Conservation (phyloP, 1,284 basidiomycete species). For the Afroboletus lepidellus region DNA sequence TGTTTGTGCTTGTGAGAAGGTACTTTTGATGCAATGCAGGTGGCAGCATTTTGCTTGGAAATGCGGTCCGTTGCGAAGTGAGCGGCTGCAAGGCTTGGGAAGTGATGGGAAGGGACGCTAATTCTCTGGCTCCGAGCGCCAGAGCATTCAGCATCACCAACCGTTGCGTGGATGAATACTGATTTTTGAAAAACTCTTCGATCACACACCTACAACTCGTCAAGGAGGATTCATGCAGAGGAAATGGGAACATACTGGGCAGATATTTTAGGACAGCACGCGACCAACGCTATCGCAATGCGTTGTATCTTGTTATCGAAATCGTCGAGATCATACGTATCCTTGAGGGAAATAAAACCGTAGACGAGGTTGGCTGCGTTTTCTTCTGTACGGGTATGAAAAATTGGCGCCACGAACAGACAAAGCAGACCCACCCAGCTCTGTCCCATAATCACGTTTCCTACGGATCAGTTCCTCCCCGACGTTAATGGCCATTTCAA, state of each 20-base stretch:
- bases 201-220: slow-evolving; percentile 62
- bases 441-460: slow-evolving; percentile 80
- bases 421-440: slow-evolving; percentile 63
- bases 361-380: slow-evolving; percentile 83
- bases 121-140: slow-evolving; percentile 81
- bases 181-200: slow-evolving; percentile 90
- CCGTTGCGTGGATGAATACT: slow-evolving; percentile 86
- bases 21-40: slow-evolving; percentile 68
- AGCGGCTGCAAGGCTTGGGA: slow-evolving; percentile 36
- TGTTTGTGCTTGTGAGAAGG: slow-evolving; percentile 40
- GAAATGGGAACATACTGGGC: slow-evolving; percentile 64
- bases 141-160: slow-evolving; percentile 84
- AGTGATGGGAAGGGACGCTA: slow-evolving; percentile 68
- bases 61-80: slow-evolving; percentile 45
- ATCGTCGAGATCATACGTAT: slow-evolving; percentile 79
- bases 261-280: slow-evolving; percentile 72
- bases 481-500: slow-evolving; percentile 74
- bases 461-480: slow-evolving; percentile 82
- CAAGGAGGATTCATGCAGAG: background rate
- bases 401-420: background rate
- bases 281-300: slow-evolving; percentile 76
- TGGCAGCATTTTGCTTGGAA: slow-evolving; percentile 82
- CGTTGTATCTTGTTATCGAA: slow-evolving; percentile 81
- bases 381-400: slow-evolving; percentile 56
- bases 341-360: slow-evolving; percentile 71